Evolutionary conservation across 306 rosid species (phyloP).

Genomic region (Arachis hypogaea): DNA sequence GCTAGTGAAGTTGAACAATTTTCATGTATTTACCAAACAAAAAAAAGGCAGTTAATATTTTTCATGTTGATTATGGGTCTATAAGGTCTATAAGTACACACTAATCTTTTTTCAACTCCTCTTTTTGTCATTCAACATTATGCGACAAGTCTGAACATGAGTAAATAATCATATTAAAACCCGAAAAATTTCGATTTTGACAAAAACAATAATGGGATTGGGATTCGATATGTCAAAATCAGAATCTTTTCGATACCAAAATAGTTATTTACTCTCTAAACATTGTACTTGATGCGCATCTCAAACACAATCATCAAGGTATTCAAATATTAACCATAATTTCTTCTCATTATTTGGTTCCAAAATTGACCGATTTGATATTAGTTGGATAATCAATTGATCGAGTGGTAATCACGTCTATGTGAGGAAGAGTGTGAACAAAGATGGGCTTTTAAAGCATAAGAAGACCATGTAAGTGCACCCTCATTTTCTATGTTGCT

Average conservation of each 20-base stretch:
- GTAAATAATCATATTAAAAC: no score
- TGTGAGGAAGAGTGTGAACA: conserved; percentile 42
- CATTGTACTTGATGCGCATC: conserved; percentile 10
- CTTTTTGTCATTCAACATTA: conserved; percentile 18
- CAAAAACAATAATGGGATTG: no score
- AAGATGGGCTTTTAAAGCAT: conserved; percentile 34
- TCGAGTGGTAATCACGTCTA: no score
- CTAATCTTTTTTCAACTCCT: neutral
- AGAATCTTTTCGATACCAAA: no score
- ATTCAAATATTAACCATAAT: neutral
- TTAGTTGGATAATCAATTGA: no score
- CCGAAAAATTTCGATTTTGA: no score
- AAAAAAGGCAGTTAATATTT: no score
- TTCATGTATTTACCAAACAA: neutral
- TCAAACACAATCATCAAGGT: neutral
- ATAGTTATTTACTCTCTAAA: neutral
- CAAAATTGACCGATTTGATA: no score
- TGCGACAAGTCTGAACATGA: neutral
- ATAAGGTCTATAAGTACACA: neutral
- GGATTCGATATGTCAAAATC: no score
- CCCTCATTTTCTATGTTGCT: conserved; percentile 34
- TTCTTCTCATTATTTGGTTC: conserved; percentile 2
- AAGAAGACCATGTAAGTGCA: conserved; percentile 33
- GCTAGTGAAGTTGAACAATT: conserved; percentile 25
- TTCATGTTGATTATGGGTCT: neutral